Base-by-base conservation (phyloP, 2,329 filamentous ascomycete species). In the Pseudocercospora macadamiae region DNA sequence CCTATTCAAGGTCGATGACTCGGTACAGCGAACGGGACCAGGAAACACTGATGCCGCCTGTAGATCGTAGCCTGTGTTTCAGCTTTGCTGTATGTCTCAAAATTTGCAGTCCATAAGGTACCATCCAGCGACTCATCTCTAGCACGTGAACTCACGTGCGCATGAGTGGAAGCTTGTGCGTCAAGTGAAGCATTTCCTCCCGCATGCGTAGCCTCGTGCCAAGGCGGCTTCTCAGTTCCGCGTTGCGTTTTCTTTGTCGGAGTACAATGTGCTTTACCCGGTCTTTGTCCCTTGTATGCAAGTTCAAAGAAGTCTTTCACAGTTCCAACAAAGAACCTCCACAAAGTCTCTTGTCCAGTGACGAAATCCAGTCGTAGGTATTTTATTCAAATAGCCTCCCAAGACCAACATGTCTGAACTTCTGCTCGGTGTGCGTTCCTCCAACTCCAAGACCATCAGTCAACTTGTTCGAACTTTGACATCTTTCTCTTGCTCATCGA, bases 381-480 rank as follows among this genome's bases (percentile, higher is more conserved):
- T 16, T 19, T 42, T 16, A 42, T 42, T 19, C 37, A 42, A 19
- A 42, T 42, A 42, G 16, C 37, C 18, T n/a, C 37, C 23, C 8
- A n/a, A n/a, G n/a, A 19, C 8, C 37, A 42, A 19, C 37, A 10
- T 19, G 18, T 42, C 18, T 4, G 4, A 2, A 1, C n/a, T 32
- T 49, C 26, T 23, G 25, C 47, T 49, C 28, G 26, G 47, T 49
- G 47, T 49, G 47, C 47, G 47, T 49, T 21, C 47, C 26, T 32
- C 26, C 47, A 32, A 12, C 12, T 7, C 26, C 47, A 30, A 39
- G 36, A 34, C 47, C 47, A 30, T 49, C 47, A 1, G 8, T 12
- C 26, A 14, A 49, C 47, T 34, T 14, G 30, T 32, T 32, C 25
- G 26, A 49, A 28, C 4, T n/a, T 32, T 19, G 47, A 49, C 26